Percentiles rank a stretch among this genome's conserved stretches.
These are phyloP conservation scores for Diutina ranongensis DNA, from an alignment of 1,139 yeast genomes.

Conservation along the genomic window DNA sequence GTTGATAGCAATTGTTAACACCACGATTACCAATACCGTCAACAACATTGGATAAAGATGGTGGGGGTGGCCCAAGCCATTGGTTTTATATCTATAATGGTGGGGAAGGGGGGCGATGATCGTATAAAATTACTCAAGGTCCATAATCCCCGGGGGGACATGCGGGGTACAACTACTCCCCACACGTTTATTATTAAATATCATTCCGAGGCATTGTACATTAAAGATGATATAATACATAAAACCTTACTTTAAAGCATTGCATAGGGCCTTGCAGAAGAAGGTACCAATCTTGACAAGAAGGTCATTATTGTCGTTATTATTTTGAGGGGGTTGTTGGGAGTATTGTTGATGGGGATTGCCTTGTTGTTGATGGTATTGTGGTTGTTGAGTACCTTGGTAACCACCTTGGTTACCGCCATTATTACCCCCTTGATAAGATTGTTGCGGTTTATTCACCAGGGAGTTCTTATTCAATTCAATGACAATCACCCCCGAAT, in stretches of 20 bases:
- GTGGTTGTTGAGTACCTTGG: conserved; percentile 18
- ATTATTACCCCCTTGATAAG: conserved; percentile 17
- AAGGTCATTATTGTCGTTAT: conserved; percentile 16
- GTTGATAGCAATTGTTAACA: too few relatives aligned
- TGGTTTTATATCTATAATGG: too few relatives aligned
- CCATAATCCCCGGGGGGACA: too few relatives aligned
- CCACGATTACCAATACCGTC: too few relatives aligned
- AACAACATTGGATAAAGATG: too few relatives aligned
- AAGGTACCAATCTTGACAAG: background rate
- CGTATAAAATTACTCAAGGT: too few relatives aligned
- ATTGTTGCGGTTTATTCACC: conserved; percentile 34
- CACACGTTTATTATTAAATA: too few relatives aligned
- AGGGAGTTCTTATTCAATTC: conserved; percentile 35
- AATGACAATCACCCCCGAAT: conserved; percentile 71
- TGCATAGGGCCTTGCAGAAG: conserved; percentile 2
- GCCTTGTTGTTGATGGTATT: conserved; percentile 11
- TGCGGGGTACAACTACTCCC: too few relatives aligned
- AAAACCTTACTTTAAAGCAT: background rate
- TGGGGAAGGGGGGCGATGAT: too few relatives aligned
- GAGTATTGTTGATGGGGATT: conserved; percentile 10
- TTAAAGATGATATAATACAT: too few relatives aligned
- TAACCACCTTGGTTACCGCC: conserved; percentile 16
- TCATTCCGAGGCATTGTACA: too few relatives aligned
- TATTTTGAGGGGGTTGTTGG: conserved; percentile 14
- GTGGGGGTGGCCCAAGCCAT: too few relatives aligned